Percentiles rank a stretch among this genome's conserved stretches.
Evolutionary conservation across 495 filamentous ascomycete species (phyloP).

Genomic region (Hapsidospora chrysogenum): DNA sequence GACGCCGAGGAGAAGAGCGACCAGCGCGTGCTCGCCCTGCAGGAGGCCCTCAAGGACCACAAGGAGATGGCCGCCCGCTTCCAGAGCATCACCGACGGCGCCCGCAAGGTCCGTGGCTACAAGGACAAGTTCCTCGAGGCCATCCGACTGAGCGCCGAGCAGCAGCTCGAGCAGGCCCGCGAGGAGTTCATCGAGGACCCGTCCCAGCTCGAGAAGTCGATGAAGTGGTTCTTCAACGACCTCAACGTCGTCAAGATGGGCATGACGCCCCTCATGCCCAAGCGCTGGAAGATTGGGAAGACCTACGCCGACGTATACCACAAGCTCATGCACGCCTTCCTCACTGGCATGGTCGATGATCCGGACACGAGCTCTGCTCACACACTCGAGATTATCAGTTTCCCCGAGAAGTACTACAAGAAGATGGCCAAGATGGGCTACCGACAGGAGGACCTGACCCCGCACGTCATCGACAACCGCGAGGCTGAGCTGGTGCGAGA

Average conservation of each 20-base stretch:
- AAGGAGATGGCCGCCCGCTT: constrained; percentile 85
- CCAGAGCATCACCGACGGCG: constrained; percentile 83
- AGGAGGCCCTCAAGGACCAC: constrained; percentile 88
- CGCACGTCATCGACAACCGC: constrained; percentile 74
- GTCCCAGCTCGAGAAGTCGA: constrained; percentile 61
- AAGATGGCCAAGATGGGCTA: constrained; percentile 88
- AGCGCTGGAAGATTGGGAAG: constrained; percentile 92
- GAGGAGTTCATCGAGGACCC: constrained; percentile 69
- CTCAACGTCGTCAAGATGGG: constrained; percentile 80
- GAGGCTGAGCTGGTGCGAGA: constrained; percentile 80
- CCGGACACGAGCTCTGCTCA: constrained; percentile 59
- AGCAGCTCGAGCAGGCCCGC: constrained; percentile 56
- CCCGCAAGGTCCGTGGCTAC: constrained; percentile 84
- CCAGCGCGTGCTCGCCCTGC: constrained; percentile 71
- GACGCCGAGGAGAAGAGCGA: constrained; percentile 95
- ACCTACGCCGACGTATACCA: constrained; percentile 86
- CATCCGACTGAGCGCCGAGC: constrained; percentile 54
- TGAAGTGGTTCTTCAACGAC: constrained; percentile 96
- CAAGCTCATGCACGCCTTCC: constrained; percentile 82
- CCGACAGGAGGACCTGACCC: constrained; percentile 49
- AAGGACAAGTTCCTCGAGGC: constrained; percentile 84
- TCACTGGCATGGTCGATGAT: constrained; percentile 67
- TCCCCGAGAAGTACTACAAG: constrained; percentile 86
- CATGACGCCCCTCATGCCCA: constrained; percentile 78
- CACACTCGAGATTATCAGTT: constrained; percentile 80